These are phyloP conservation scores for Xylaria grammica DNA, from an alignment of 495 filamentous ascomycete genomes.

Conservation along the genomic window DNA sequence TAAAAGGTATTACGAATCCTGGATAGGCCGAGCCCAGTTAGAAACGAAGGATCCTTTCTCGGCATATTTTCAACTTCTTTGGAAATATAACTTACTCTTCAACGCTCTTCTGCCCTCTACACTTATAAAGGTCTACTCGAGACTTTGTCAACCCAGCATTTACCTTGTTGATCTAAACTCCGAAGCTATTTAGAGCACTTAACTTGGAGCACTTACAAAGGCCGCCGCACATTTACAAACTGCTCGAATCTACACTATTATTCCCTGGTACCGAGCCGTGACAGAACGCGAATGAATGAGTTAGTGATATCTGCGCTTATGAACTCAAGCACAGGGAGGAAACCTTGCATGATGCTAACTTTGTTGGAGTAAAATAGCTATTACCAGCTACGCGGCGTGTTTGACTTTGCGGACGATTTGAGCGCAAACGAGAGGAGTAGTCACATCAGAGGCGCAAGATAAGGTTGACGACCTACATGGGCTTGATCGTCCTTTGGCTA, in stretches of 20 bases:
- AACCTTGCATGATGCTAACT: conserved; percentile 8
- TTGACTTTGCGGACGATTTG: neutral
- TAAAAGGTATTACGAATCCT: conserved; percentile 19
- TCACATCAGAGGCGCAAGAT: neutral
- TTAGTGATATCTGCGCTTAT: neutral
- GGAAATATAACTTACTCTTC: neutral
- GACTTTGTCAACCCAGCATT: neutral
- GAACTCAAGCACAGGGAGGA: neutral
- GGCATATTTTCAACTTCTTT: conserved; percentile 3
- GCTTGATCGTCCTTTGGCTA: neutral
- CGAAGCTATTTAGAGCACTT: neutral
- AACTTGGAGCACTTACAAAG: too few species aligned
- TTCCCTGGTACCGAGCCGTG: neutral
- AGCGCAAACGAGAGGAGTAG: neutral
- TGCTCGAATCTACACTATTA: too few species aligned
- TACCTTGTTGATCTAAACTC: neutral
- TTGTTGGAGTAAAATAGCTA: neutral
- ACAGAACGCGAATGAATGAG: neutral
- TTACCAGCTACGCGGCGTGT: neutral
- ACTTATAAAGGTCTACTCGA: neutral
- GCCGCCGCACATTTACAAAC: too few species aligned
- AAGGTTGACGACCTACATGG: neutral
- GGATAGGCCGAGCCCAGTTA: conserved; percentile 1
- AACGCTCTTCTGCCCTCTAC: neutral
- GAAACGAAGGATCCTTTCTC: conserved; percentile 6